phyloP scores from a whole-genome alignment of 208 protist species.

The Trypanosoma avium region DNA sequence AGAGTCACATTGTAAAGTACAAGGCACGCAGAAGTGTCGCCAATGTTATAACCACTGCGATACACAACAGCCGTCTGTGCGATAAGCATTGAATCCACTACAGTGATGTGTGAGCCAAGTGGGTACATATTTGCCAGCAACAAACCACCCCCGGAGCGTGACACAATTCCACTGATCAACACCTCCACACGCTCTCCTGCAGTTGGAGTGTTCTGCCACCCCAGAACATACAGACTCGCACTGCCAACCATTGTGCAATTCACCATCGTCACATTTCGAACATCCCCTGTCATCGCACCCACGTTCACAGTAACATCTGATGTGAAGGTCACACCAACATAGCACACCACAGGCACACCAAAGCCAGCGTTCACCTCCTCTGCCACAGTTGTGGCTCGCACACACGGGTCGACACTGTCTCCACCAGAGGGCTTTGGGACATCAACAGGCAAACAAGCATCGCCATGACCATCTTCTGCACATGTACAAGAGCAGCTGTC shows the following conservation, averaged over 20 bases:
- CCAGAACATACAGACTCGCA: conserved; percentile 16
- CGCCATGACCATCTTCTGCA: conserved; percentile 6
- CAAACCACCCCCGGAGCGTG: conserved; percentile 7
- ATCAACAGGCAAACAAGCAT: conserved; percentile 13
- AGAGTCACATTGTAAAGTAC: conserved; percentile 8
- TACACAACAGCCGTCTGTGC: neutral
- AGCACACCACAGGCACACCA: conserved; percentile 5
- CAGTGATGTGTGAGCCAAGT: neutral
- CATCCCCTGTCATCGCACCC: neutral
- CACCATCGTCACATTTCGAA: conserved; percentile 12
- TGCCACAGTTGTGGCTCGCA: conserved; percentile 8
- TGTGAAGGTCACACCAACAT: conserved; percentile 15
- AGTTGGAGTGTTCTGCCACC: neutral
- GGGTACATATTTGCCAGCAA: conserved; percentile 7
- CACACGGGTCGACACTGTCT: conserved; percentile 1
- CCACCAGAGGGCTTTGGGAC: neutral
- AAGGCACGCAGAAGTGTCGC: neutral
- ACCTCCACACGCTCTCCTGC: conserved; percentile 3
- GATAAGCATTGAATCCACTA: conserved; percentile 6
- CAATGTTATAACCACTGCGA: neutral
- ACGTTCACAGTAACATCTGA: conserved; percentile 8
- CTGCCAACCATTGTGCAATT: conserved; percentile 4
- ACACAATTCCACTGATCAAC: conserved; percentile 17
- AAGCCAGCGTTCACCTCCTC: conserved; percentile 7
- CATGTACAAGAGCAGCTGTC: conserved; percentile 2